Evolutionary conservation across 2,329 filamentous ascomycete species (phyloP).

Genomic region (Penicillium oxalicum): DNA sequence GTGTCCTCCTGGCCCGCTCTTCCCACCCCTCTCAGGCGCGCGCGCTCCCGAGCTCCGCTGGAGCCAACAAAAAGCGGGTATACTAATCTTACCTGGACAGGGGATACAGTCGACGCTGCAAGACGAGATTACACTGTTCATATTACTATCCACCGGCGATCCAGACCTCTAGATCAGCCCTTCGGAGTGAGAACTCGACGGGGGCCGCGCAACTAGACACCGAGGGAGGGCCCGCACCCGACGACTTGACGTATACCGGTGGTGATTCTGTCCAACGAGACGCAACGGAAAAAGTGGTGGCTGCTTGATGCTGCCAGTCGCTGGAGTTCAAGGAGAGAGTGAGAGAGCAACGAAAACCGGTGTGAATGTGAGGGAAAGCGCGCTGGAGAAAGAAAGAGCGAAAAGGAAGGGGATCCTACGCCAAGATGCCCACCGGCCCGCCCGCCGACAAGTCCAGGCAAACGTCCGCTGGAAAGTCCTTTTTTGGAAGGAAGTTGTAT

Average conservation of each 20-base stretch:
- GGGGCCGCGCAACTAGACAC: too few relatives aligned
- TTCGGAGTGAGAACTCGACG: too few relatives aligned
- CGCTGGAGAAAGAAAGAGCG: background rate
- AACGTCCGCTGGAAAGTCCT: constrained; percentile 72
- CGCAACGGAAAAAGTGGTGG: constrained; percentile 3
- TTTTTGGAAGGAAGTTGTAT: constrained; percentile 74
- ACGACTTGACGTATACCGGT: too few relatives aligned
- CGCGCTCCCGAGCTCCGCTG: constrained; percentile 2
- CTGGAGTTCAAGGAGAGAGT: too few relatives aligned
- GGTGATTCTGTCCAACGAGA: too few relatives aligned
- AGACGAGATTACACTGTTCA: too few relatives aligned
- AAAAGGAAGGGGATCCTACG: constrained; percentile 20
- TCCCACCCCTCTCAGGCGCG: constrained; percentile 2
- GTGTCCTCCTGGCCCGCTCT: background rate
- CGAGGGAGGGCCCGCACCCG: too few relatives aligned
- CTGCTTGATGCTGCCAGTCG: constrained; percentile 28
- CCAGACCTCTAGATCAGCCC: too few relatives aligned
- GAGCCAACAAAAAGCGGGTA: constrained; percentile 15
- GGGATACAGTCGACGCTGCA: background rate
- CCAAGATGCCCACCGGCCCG: constrained; percentile 51
- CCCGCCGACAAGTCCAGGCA: constrained; percentile 71
- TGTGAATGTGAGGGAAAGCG: too few relatives aligned
- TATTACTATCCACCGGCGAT: too few relatives aligned
- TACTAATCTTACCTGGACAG: constrained; percentile 13
- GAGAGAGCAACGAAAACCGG: too few relatives aligned